Evolutionary conservation across 2,329 filamentous ascomycete genomes (phyloP).

Genomic region (Bipolaris victoriae): DNA sequence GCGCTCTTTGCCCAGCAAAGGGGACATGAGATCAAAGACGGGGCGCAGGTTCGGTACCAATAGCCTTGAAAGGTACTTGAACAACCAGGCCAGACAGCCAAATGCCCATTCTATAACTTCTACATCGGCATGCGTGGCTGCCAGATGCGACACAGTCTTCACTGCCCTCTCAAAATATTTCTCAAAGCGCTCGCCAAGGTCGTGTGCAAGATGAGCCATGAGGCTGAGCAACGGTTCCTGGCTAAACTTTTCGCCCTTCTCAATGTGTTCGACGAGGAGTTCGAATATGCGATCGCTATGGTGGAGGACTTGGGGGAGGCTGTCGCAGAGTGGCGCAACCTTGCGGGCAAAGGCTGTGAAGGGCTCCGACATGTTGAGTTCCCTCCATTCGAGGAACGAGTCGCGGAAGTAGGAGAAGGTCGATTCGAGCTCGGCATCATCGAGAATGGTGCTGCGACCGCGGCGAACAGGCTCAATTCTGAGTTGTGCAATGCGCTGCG

Average conservation of each 20-base stretch:
- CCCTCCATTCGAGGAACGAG: conserved; percentile 84
- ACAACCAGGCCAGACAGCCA: conserved; percentile 88
- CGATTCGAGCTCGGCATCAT: conserved; percentile 75
- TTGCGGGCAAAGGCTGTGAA: conserved; percentile 80
- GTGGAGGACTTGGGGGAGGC: conserved; percentile 88
- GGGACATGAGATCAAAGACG: conserved; percentile 80
- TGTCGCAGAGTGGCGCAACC: conserved; percentile 81
- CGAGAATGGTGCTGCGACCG: conserved; percentile 83
- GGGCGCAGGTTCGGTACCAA: conserved; percentile 85
- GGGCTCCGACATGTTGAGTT: conserved; percentile 84
- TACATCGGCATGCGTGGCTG: conserved; percentile 75
- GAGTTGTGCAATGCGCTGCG: conserved; percentile 85
- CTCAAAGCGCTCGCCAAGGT: conserved; percentile 85
- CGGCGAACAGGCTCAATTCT: conserved; percentile 93
- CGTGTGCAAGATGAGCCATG: conserved; percentile 93
- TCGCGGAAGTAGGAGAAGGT: conserved; percentile 87
- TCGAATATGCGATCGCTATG: conserved; percentile 86
- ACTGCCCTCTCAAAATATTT: conserved; percentile 82
- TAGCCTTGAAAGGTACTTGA: conserved; percentile 93
- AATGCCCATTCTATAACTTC: conserved; percentile 99
- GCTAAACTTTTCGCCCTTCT: conserved; percentile 75
- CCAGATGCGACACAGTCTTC: conserved; percentile 76
- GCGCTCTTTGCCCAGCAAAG: conserved; percentile 79
- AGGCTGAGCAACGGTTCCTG: conserved; percentile 87
- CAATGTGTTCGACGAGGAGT: conserved; percentile 75